phyloP scores from a whole-genome alignment of 169 alveolate species.

The Fabrea salina region DNA sequence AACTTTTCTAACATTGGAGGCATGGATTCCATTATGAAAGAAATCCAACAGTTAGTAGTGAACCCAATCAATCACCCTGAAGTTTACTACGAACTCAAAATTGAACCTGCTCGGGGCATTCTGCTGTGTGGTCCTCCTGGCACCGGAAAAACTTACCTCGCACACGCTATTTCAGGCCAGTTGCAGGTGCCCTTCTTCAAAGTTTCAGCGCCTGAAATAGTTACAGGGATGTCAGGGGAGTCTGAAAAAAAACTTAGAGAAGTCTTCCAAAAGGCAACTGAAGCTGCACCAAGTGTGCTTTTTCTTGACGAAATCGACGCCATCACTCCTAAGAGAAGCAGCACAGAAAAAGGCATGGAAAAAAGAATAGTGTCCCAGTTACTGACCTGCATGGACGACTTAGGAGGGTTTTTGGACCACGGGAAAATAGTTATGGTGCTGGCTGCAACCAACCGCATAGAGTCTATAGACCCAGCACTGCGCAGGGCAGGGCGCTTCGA shows the following conservation, averaged over 20 bases:
- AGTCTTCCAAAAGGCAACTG: constrained; percentile 68
- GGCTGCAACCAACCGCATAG: constrained; percentile 74
- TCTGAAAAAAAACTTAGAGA: constrained; percentile 89
- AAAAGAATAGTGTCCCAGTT: constrained; percentile 71
- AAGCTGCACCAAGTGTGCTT: constrained; percentile 75
- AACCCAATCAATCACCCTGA: constrained; percentile 84
- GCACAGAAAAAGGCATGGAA: constrained; percentile 60
- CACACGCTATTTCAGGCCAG: constrained; percentile 93
- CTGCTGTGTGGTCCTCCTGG: constrained; percentile 97
- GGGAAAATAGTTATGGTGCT: constrained; percentile 58
- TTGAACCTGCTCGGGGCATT: constrained; percentile 92
- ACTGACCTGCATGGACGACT: constrained; percentile 65
- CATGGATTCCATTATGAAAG: constrained; percentile 58
- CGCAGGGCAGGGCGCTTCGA: constrained; percentile 82
- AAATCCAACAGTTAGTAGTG: constrained; percentile 62
- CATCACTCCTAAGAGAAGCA: constrained; percentile 73
- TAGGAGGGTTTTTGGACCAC: constrained; percentile 40
- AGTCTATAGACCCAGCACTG: constrained; percentile 61
- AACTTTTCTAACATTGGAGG: constrained; percentile 77
- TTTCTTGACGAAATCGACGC: constrained; percentile 86
- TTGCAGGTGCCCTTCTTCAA: constrained; percentile 48
- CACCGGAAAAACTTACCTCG: constrained; percentile 95
- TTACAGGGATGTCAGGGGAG: constrained; percentile 92
- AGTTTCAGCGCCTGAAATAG: constrained; percentile 63
- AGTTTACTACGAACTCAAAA: constrained; percentile 83